Conservation (phyloP, 192 early-diverging fungal species). For the Irineochytrium annulatum region DNA sequence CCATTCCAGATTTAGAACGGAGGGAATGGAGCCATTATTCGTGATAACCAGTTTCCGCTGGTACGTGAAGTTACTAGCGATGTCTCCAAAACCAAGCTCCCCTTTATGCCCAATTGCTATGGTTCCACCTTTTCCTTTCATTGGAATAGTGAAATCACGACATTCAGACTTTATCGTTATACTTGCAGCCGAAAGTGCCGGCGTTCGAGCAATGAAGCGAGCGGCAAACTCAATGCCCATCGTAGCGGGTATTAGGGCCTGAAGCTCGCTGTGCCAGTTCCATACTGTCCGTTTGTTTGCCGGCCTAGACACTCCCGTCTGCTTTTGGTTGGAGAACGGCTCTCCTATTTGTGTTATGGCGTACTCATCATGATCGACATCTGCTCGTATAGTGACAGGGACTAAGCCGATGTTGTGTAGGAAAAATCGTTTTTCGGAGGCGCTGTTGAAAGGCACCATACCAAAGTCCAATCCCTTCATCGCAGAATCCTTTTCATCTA, state of each 20-base stretch:
- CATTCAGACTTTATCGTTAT: constrained; percentile 48
- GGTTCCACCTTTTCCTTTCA: constrained; percentile 56
- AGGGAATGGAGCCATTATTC: constrained; percentile 57
- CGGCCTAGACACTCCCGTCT: not conserved
- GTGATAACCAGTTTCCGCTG: constrained; percentile 43
- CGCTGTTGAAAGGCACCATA: constrained; percentile 58
- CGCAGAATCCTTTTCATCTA: constrained; percentile 42
- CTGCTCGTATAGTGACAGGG: constrained; percentile 35
- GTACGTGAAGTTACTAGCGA: constrained; percentile 53
- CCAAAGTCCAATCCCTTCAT: constrained; percentile 53
- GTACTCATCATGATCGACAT: constrained; percentile 49
- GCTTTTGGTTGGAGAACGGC: constrained; percentile 34
- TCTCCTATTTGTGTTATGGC: constrained; percentile 44
- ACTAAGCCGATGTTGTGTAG: constrained; percentile 56
- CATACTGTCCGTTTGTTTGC: constrained; percentile 36
- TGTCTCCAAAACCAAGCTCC: constrained; percentile 59
- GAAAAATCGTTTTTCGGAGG: constrained; percentile 54
- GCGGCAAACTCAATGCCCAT: constrained; percentile 46
- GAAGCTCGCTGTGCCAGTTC: constrained; percentile 42
- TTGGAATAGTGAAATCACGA: constrained; percentile 37
- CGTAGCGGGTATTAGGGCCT: constrained; percentile 26
- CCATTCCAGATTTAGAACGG: constrained; percentile 49
- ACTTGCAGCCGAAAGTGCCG: constrained; percentile 37
- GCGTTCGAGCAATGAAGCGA: constrained; percentile 40
- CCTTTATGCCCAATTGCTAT: constrained; percentile 51